Evolutionary conservation across 371 early-diverging fungal species (phyloP).

Genomic region (Zopfochytrium polystomum): DNA sequence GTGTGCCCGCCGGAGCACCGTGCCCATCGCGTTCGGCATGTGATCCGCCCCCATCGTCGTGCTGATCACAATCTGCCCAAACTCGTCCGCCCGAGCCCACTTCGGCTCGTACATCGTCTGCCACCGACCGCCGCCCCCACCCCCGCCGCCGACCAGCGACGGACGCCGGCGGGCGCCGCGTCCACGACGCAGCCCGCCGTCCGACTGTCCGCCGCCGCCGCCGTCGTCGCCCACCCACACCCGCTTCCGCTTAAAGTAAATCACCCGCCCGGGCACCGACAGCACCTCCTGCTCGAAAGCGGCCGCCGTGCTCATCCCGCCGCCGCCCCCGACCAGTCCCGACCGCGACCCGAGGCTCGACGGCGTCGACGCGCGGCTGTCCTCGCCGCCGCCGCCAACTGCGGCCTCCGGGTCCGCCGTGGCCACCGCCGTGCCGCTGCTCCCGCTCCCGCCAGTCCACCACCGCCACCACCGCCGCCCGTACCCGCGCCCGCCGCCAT

Average conservation of each 20-base stretch:
- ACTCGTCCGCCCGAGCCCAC: conserved; percentile 30
- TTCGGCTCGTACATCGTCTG: conserved; percentile 26
- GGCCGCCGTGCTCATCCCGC: too few relatives aligned
- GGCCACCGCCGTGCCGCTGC: too few relatives aligned
- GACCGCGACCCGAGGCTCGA: too few relatives aligned
- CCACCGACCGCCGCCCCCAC: not conserved
- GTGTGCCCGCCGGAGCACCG: conserved; percentile 18
- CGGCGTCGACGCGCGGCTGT: too few relatives aligned
- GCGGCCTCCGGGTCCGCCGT: too few relatives aligned
- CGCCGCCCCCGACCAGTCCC: too few relatives aligned
- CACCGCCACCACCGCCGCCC: conserved; percentile 1
- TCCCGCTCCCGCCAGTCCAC: not conserved
- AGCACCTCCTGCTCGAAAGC: conserved; percentile 5
- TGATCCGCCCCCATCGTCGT: conserved; percentile 38
- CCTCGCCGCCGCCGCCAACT: too few relatives aligned
- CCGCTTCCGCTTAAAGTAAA: conserved; percentile 28
- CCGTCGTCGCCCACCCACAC: not conserved
- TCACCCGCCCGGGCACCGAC: conserved; percentile 38
- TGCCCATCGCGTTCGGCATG: conserved; percentile 32
- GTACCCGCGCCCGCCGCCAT: not conserved
- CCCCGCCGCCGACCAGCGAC: not conserved
- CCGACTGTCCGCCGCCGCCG: not conserved
- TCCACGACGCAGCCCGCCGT: conserved; percentile 1
- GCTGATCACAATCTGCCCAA: conserved; percentile 35
- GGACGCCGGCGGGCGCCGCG: not conserved